phyloP scores from a whole-genome alignment of 768 basidiomycete genomes.

The Amylocystis lapponica region DNA sequence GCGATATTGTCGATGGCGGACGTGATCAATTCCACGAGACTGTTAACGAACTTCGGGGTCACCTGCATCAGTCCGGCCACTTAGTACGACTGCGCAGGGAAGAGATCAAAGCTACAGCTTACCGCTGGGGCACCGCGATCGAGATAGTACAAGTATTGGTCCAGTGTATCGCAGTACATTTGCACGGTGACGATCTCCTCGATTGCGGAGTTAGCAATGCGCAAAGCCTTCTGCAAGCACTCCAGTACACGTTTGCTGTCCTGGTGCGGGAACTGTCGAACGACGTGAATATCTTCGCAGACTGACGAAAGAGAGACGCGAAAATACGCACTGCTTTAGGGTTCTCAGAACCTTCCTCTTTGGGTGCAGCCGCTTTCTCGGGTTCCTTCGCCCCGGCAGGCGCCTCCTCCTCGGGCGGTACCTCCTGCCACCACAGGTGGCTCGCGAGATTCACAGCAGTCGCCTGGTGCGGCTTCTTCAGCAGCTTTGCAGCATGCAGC shows the following conservation, averaged over 20 bases:
- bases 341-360: constrained; percentile 34
- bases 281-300: not conserved
- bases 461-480: constrained; percentile 98
- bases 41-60: constrained; percentile 94
- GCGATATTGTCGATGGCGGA: constrained; percentile 90
- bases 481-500: constrained; percentile 87
- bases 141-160: constrained; percentile 94
- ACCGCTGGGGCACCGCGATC: constrained; percentile 92
- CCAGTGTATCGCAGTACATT: constrained; percentile 92
- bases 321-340: constrained; percentile 47
- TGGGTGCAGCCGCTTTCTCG: constrained; percentile 27
- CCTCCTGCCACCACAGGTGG: constrained; percentile 98
- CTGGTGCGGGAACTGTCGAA: constrained; percentile 68
- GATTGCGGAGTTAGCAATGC: constrained; percentile 93
- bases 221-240: constrained; percentile 93
- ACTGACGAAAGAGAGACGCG: not conserved
- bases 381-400: constrained; percentile 20
- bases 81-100: not conserved
- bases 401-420: constrained; percentile 43
- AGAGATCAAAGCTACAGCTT: constrained; percentile 30
- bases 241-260: constrained; percentile 98
- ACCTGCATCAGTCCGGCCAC: too few species aligned
- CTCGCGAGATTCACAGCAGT: constrained; percentile 92
- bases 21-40: constrained; percentile 91
- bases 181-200: constrained; percentile 97